phyloP scores from a whole-genome alignment of 2,329 filamentous ascomycete genomes.

The Microsporum ferrugineum region DNA sequence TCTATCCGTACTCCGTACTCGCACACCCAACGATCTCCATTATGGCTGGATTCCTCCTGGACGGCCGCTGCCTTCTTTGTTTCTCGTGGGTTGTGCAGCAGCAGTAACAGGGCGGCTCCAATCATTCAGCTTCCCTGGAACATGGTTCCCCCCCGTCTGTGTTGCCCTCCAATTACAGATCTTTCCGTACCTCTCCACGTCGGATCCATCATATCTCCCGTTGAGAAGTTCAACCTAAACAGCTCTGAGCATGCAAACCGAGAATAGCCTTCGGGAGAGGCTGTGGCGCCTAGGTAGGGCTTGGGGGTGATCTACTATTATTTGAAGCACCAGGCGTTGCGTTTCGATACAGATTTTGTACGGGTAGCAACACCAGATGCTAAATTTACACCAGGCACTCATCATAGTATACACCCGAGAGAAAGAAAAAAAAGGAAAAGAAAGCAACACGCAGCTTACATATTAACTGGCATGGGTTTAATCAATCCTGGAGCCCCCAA shows the following conservation, averaged over 20 bases:
- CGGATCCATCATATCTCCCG: not conserved
- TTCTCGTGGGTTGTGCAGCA: constrained; percentile 6
- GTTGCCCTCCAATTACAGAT: constrained; percentile 5
- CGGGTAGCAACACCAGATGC: not conserved
- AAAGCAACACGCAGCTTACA: not conserved
- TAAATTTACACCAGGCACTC: no score
- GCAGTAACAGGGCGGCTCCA: not conserved
- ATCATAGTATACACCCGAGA: not conserved
- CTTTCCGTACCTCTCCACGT: constrained; percentile 3
- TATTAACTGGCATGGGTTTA: not conserved
- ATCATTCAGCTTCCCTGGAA: constrained; percentile 4
- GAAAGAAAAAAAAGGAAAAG: not conserved
- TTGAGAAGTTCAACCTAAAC: constrained; percentile 1
- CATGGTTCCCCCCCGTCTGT: constrained; percentile 2
- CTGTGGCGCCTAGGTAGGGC: not conserved
- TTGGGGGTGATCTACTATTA: not conserved
- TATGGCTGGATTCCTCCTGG: not conserved
- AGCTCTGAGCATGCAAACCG: not conserved
- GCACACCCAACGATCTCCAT: constrained; percentile 2
- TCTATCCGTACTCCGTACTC: not conserved
- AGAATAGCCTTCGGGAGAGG: not conserved
- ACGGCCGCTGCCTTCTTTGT: not conserved
- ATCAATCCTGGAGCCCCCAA: not conserved
- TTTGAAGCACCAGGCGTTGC: not conserved
- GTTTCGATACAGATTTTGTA: not conserved